Evolutionary conservation across 2,329 filamentous ascomycete species (phyloP), one percentile per base, ranked within the genome.

Genomic region (Colletotrichum godetiae): DNA sequence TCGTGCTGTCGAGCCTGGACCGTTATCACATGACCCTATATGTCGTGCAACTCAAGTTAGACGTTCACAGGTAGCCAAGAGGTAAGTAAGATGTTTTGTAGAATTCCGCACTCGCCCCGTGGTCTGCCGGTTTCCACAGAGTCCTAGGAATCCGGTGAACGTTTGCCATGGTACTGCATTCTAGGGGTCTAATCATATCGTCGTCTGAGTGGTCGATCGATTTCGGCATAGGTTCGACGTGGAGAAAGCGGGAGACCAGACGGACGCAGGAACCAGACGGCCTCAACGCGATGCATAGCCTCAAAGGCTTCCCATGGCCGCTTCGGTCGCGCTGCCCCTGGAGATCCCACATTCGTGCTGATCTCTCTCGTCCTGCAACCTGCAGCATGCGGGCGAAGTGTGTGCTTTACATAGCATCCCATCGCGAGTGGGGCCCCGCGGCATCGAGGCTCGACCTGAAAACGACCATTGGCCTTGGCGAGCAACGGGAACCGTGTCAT

Each of bases 401-500:
- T 58, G 60, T 73, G 56, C 68, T 59, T 58, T 57, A 58, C 72
- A 53, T 56, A 33, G 35, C 63, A 72, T 72, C 29, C 55, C 72
- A 42, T 67, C 64, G 37, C 37, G 37, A 53, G 59, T 67, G 49
- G 67, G 35, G 55, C 55, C 15, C 37, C 27, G 52, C 35, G 42
- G 42, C 24, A 35, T 49, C 42, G 42, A 49, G 42, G 42, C 42
- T 67, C 63, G 68, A 74, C 72, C 72, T 74, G 72, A 72, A 74
- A 74, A 72, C 68, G 49, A 59, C 72, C 57, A 72, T 15, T 49
- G 24, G 68, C 22, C 72, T 74, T 74, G 68, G 68, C 72, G 53
- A 62, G 31, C 59, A 35, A 59, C 27, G 22, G 33, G 46, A 42
- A 49, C 27, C 11, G 62, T 59, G 65, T 59, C 49, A 60, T 63